Base-by-base conservation (phyloP, 768 basidiomycete genomes). In the Psilocybe azurescens region DNA sequence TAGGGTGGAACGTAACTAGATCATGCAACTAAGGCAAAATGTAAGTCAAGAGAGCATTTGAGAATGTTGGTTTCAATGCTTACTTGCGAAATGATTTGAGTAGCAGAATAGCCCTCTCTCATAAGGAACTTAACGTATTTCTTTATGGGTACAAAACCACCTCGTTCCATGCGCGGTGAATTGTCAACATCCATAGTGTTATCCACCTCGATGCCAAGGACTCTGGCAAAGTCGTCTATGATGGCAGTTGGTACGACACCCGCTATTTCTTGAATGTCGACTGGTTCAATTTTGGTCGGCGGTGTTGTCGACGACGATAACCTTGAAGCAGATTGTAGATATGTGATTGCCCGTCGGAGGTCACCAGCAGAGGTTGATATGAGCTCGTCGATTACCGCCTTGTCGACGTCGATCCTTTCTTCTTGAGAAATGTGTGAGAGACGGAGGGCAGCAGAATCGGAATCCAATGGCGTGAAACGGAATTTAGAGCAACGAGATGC, bases 401-500 rank as follows among this genome's bases (percentile, higher is more conserved):
- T 71, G 39, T 80, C 71, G 53, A 92, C 75, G 30, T 79, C 60
- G 51, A 99, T 82, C 36, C 84, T 76, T 76, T 99, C 97, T 32
- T 85, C 80, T 33, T 81, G 70, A 0, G 95, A 94, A 56, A 99
- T 97, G 69, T 93, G 83, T 48, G 85, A 78, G 7, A 99, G 83
- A 54, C 97, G 86, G 13, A 83, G 73, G 44, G 87, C 83, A 4
- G 95, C 89, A 7, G 95, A 95, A 13, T 79, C 73, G 14, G 88
- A 77, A 72, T 96, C 95, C 28, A 99, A 83, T 2, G 97, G 94
- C 10, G 93, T 94, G 78, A 99, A 99, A 44, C 97, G 90, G 77
- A 99, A 99, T 78, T 99, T 99, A 51, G 95, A 97, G 77, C 97
- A 99, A 56, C 97, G 90, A n/a, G 96, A 98, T 20, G 97, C 94